A percentile compares a stretch with the other conserved stretches of the same genome.
Evolutionary conservation across 2,329 filamentous ascomycete genomes (phyloP).

Genomic region (Cordyceps farinosa): DNA sequence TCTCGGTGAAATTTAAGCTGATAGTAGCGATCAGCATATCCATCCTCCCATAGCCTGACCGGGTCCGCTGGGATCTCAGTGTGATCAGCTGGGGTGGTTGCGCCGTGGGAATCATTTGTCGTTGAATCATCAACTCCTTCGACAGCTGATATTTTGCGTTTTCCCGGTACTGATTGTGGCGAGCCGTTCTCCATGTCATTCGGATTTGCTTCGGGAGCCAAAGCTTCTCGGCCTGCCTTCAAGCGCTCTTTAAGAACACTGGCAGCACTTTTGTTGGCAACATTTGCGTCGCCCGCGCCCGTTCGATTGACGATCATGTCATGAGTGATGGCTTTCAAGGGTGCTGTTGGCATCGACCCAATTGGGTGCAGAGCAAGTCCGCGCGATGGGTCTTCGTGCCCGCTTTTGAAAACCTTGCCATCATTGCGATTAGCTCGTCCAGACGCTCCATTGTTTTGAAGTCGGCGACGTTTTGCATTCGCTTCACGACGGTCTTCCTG

Average conservation of each 20-base stretch:
- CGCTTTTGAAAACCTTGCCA: conserved; percentile 25
- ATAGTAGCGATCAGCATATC: conserved; percentile 94
- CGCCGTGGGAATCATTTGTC: conserved; percentile 47
- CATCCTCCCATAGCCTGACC: conserved; percentile 89
- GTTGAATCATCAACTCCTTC: conserved; percentile 61
- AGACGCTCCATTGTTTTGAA: conserved; percentile 51
- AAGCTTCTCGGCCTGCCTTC: conserved; percentile 40
- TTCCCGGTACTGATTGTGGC: conserved; percentile 55
- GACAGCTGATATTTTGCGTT: conserved; percentile 72
- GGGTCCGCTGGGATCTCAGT: conserved; percentile 68
- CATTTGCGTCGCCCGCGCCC: conserved; percentile 63
- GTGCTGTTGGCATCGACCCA: conserved; percentile 50
- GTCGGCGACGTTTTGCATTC: conserved; percentile 71
- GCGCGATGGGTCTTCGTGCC: conserved; percentile 33
- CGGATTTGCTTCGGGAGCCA: conserved; percentile 20
- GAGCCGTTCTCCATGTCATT: conserved; percentile 29
- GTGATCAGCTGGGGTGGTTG: conserved; percentile 45
- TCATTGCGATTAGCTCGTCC: conserved; percentile 20
- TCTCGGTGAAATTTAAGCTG: conserved; percentile 91
- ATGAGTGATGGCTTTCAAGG: conserved; percentile 65
- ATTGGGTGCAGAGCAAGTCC: conserved; percentile 37
- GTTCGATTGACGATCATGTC: conserved; percentile 81
- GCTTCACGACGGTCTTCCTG: conserved; percentile 80
- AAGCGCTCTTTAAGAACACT: conserved; percentile 81
- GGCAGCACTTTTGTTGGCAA: conserved; percentile 91